These are phyloP conservation scores for Coprinopsis marcescibilis DNA, from an alignment of 768 basidiomycete species.

Conservation along the genomic window DNA sequence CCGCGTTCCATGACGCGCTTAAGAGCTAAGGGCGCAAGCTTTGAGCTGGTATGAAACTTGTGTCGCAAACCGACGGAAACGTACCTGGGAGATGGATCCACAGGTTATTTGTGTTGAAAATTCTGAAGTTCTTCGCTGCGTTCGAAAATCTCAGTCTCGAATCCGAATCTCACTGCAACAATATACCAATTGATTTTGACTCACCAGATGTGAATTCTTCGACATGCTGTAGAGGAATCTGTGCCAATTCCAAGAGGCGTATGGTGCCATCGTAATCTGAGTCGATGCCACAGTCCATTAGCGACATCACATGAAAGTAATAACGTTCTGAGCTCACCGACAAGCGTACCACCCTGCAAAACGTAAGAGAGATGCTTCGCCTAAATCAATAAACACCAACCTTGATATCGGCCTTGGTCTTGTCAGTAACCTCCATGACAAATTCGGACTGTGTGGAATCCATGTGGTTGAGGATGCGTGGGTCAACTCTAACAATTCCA, in stretches of 20 bases:
- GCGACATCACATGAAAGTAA: too few relatives aligned
- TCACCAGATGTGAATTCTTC: constrained; percentile 86
- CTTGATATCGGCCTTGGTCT: constrained; percentile 85
- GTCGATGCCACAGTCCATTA: constrained; percentile 3
- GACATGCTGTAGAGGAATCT: constrained; percentile 89
- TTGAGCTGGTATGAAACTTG: background rate
- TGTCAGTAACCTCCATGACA: constrained; percentile 94
- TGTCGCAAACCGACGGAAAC: background rate
- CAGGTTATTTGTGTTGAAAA: constrained; percentile 82
- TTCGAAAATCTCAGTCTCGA: constrained; percentile 7
- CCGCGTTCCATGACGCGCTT: constrained; percentile 86
- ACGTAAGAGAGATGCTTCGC: constrained; percentile 24
- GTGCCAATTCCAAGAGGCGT: constrained; percentile 87
- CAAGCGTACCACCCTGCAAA: constrained; percentile 78
- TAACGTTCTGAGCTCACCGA: constrained; percentile 36
- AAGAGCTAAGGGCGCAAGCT: constrained; percentile 55
- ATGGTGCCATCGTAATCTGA: constrained; percentile 79
- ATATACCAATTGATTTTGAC: constrained; percentile 11
- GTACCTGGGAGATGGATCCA: constrained; percentile 73
- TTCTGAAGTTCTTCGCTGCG: constrained; percentile 83
- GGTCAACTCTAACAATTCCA: constrained; percentile 57
- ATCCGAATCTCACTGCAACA: background rate
- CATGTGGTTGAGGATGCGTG: constrained; percentile 84
- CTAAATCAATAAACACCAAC: background rate
- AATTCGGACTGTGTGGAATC: constrained; percentile 77